A percentile compares a stretch with the other conserved stretches of the same genome.
Evolutionary conservation across 192 early-diverging fungal species (phyloP).

Genomic region (Backusella luteola): DNA sequence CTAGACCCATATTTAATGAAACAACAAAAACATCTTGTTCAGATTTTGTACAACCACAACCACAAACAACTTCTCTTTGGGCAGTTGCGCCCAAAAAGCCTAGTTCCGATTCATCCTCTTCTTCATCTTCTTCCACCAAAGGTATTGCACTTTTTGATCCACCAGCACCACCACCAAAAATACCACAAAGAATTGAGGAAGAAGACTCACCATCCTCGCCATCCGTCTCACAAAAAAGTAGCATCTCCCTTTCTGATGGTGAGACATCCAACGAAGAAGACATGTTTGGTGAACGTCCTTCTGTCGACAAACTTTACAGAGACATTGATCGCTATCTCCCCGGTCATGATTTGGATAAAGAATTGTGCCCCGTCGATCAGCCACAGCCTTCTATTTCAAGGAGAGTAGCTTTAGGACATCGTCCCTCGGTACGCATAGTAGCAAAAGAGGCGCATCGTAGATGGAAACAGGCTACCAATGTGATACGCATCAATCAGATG

Average conservation of each 20-base stretch:
- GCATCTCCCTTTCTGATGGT: background rate
- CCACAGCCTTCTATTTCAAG: background rate
- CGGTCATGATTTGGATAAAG: slow-evolving; percentile 68
- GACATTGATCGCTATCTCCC: slow-evolving; percentile 69
- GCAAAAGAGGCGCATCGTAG: slow-evolving; percentile 39
- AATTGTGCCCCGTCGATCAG: slow-evolving; percentile 38
- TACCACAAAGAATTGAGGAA: background rate
- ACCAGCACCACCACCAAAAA: background rate
- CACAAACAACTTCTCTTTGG: slow-evolving; percentile 3
- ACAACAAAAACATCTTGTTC: background rate
- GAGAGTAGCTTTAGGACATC: slow-evolving; percentile 21
- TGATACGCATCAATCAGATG: slow-evolving; percentile 17
- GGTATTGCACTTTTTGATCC: slow-evolving; percentile 4
- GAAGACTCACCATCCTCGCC: background rate
- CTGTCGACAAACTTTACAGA: slow-evolving; percentile 61
- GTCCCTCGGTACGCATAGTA: slow-evolving; percentile 45
- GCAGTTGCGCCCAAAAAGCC: background rate
- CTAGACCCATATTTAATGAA: background rate
- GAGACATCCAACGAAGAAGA: slow-evolving; percentile 11
- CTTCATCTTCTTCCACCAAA: background rate
- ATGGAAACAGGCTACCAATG: slow-evolving; percentile 18
- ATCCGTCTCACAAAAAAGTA: background rate
- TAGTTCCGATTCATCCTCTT: background rate
- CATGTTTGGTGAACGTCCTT: slow-evolving; percentile 58
- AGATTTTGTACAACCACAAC: background rate